Percentiles rank a stretch among this genome's conserved stretches.
These are phyloP conservation scores for Hortiboletus campestris DNA, from an alignment of 768 basidiomycete species.

Conservation along the genomic window DNA sequence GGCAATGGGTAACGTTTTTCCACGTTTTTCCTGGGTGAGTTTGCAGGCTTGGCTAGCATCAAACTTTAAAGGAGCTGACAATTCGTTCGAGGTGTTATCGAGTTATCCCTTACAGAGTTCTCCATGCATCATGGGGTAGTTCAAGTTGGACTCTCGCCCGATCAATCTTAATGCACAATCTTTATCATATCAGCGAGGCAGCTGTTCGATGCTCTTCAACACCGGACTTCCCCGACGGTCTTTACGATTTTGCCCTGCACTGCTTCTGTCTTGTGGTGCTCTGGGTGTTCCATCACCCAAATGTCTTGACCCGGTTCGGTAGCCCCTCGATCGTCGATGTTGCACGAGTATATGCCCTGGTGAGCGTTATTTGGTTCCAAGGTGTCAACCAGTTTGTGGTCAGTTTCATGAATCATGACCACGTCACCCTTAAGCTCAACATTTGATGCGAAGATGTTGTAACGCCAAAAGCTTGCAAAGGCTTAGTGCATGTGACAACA, in stretches of 20 bases:
- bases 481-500: conserved; percentile 65
- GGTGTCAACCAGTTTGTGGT: conserved; percentile 64
- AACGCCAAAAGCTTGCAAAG: conserved; percentile 71
- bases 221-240: conserved; percentile 69
- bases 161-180: background rate
- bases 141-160: background rate
- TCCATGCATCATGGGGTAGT: conserved; percentile 43
- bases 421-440: background rate
- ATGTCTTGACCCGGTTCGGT: conserved; percentile 46
- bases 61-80: background rate
- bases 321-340: conserved; percentile 57
- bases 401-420: conserved; percentile 70
- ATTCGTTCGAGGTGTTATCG: conserved; percentile 42
- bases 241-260: conserved; percentile 60
- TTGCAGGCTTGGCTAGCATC: background rate
- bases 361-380: conserved; percentile 43
- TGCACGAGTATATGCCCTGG: conserved; percentile 60
- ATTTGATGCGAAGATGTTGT: conserved; percentile 51
- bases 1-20: conserved; percentile 62
- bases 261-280: conserved; percentile 52
- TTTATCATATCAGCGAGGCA: background rate
- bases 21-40: conserved; percentile 54
- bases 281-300: conserved; percentile 59
- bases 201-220: conserved; percentile 66
- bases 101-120: conserved; percentile 57